phyloP scores from a whole-genome alignment of 2,329 filamentous ascomycete species.

The Kalmusia sp. region DNA sequence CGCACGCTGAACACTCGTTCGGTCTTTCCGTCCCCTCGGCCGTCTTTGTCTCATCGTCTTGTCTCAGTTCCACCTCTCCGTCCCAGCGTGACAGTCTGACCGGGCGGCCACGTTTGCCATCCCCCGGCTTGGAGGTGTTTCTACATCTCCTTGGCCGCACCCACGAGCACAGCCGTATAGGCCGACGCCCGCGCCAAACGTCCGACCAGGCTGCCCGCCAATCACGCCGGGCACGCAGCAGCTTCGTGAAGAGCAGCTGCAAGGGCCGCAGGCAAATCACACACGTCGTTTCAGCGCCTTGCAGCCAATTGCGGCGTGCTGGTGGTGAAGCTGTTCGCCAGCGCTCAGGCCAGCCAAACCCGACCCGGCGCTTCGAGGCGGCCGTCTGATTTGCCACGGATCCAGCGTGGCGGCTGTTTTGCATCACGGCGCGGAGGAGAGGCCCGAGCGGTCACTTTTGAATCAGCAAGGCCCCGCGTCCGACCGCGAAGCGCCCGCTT shows the following conservation, averaged over 20 bases:
- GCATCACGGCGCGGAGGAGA: conserved; percentile 25
- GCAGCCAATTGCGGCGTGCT: conserved; percentile 29
- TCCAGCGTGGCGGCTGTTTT: conserved; percentile 35
- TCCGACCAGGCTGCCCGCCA: conserved; percentile 26
- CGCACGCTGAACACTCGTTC: conserved; percentile 18
- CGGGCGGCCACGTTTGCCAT: conserved; percentile 32
- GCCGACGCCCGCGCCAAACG: conserved; percentile 34
- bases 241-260: conserved; percentile 34
- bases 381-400: conserved; percentile 26
- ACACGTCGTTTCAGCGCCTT: conserved; percentile 39
- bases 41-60: conserved; percentile 28
- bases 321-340: conserved; percentile 21
- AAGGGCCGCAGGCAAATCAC: conserved; percentile 46
- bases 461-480: conserved; percentile 25
- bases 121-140: conserved; percentile 23
- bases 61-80: conserved; percentile 32
- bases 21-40: conserved; percentile 18
- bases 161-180: conserved; percentile 34
- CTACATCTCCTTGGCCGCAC: conserved; percentile 21
- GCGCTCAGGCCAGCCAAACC: conserved; percentile 25
- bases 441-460: conserved; percentile 18
- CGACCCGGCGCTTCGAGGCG: conserved; percentile 38
- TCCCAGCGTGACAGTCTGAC: conserved; percentile 29
- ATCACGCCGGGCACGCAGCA: conserved; percentile 28
- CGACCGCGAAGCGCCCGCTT: conserved; percentile 31